Evolutionary conservation across 2,329 filamentous ascomycete species (phyloP).

Genomic region (Fonsecaea monophora): DNA sequence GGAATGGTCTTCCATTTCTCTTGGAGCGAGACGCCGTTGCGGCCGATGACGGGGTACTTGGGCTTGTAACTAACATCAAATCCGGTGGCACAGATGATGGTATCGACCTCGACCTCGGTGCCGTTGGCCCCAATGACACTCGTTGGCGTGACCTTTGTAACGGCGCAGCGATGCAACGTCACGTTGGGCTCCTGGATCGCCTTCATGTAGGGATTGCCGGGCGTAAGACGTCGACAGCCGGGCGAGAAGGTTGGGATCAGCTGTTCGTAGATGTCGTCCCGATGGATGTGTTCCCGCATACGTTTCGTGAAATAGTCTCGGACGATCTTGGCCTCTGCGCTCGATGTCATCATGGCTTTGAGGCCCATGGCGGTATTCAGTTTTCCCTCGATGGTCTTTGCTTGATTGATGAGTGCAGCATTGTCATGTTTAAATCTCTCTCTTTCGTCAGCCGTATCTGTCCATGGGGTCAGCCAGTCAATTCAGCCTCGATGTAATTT

Average conservation of each 20-base stretch:
- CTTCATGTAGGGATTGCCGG: conserved; percentile 58
- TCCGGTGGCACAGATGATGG: conserved; percentile 48
- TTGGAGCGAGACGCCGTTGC: conserved; percentile 48
- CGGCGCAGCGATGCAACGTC: conserved; percentile 57
- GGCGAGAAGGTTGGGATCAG: conserved; percentile 46
- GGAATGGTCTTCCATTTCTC: conserved; percentile 50
- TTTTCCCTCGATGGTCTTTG: too few species aligned
- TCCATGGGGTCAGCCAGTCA: too few species aligned
- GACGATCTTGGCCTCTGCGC: too few species aligned
- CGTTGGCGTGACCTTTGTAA: conserved; percentile 53
- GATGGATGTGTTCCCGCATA: too few species aligned
- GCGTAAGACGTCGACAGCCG: conserved; percentile 54
- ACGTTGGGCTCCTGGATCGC: conserved; percentile 58
- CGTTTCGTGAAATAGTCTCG: too few species aligned
- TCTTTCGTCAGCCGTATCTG: too few species aligned
- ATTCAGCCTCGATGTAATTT: too few species aligned
- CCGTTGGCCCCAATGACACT: conserved; percentile 49
- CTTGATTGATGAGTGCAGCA: too few species aligned
- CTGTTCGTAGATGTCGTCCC: too few species aligned
- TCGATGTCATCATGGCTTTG: too few species aligned
- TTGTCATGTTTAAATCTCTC: too few species aligned
- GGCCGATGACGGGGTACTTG: conserved; percentile 50
- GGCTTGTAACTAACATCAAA: conserved; percentile 50
- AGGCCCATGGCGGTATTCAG: too few species aligned
- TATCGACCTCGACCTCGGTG: conserved; percentile 42